A percentile compares a stretch with the other conserved stretches of the same genome.
Conservation (phyloP, 1,284 basidiomycete genomes). For the Sporisorium scitamineum region DNA sequence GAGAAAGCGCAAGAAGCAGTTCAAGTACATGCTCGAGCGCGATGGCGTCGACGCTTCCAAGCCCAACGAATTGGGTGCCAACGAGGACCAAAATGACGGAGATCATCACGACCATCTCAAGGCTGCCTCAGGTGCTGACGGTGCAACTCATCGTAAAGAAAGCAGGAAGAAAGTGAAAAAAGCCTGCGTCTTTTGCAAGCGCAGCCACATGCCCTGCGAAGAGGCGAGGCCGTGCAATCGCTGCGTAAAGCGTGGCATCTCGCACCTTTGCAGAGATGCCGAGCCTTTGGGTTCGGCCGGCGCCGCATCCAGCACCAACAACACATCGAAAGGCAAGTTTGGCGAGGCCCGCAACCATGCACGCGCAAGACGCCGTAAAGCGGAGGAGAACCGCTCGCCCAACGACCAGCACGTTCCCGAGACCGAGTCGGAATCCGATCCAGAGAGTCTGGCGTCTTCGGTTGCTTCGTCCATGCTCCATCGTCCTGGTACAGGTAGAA, state of each 20-base stretch:
- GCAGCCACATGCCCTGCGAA: slow-evolving; percentile 54
- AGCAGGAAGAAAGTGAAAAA: slow-evolving; percentile 53
- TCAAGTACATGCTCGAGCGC: slow-evolving; percentile 53
- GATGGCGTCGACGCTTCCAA: slow-evolving; percentile 11
- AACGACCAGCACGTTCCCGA: slow-evolving; percentile 4
- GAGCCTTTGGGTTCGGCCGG: slow-evolving; percentile 29
- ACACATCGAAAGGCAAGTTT: slow-evolving; percentile 10
- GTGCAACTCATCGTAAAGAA: slow-evolving; percentile 25
- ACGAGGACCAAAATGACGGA: slow-evolving; percentile 17
- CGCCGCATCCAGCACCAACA: slow-evolving; percentile 1
- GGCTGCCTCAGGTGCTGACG: not conserved
- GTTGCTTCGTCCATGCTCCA: slow-evolving; percentile 20
- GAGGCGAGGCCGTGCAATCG: slow-evolving; percentile 43
- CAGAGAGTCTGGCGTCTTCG: slow-evolving; percentile 26
- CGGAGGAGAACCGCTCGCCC: not conserved
- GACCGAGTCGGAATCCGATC: slow-evolving; percentile 27
- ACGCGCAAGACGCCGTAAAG: slow-evolving; percentile 15
- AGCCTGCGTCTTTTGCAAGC: slow-evolving; percentile 55
- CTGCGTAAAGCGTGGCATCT: slow-evolving; percentile 51
- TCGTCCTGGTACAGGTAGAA: slow-evolving; percentile 3
- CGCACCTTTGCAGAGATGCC: slow-evolving; percentile 48
- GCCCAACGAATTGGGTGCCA: not conserved
- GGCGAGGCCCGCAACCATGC: slow-evolving; percentile 19
- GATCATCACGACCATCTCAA: slow-evolving; percentile 11
- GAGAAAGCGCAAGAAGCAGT: slow-evolving; percentile 50